Conservation (phyloP, 2,329 filamentous ascomycete species). For the Ilyonectria destructans region DNA sequence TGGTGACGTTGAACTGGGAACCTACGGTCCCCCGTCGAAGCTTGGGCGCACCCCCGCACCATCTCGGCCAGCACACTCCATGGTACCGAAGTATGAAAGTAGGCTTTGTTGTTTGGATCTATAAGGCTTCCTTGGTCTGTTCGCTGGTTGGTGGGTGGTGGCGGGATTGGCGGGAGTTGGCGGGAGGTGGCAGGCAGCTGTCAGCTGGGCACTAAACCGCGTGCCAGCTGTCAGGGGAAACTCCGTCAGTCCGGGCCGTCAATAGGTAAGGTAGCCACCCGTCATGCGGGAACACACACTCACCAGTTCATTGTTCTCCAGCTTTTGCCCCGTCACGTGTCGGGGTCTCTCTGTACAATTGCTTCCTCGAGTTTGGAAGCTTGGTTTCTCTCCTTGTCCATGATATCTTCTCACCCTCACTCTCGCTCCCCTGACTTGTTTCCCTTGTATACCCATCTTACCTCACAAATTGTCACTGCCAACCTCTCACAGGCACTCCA, state of each 20-base stretch:
- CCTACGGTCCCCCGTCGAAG: neutral
- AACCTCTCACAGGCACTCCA: neutral
- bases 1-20: neutral
- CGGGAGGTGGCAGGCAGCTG: constrained; percentile 4
- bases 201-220: neutral
- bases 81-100: neutral
- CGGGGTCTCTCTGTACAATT: neutral
- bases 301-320: neutral
- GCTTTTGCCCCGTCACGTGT: neutral
- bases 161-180: neutral
- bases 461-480: neutral
- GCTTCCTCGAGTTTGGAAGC: neutral
- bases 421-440: neutral
- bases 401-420: constrained; percentile 3
- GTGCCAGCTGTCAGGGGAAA: neutral
- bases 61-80: neutral
- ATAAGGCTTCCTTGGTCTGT: neutral
- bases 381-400: neutral
- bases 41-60: neutral
- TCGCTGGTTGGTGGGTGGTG: neutral
- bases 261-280: neutral
- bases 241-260: neutral
- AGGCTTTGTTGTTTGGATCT: neutral
- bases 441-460: neutral
- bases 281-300: neutral